Conservation (phyloP, 2,329 filamentous ascomycete species). For the Coniochaeta sp. region DNA sequence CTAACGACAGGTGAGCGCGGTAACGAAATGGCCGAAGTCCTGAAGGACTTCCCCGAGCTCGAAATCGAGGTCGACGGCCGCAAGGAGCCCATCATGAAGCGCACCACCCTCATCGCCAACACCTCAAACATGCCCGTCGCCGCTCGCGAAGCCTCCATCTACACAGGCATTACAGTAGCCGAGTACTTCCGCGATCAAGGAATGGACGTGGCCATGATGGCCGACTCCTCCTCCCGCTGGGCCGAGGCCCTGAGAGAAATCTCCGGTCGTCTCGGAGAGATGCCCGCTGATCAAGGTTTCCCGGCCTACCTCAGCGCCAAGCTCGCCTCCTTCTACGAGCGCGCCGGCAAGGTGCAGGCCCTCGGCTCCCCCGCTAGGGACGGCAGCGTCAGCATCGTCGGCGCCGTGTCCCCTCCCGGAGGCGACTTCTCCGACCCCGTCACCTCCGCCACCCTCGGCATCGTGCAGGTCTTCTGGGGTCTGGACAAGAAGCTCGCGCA, state of each 20-base stretch:
- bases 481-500: conserved; percentile 99
- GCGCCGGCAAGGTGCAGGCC: conserved; percentile 78
- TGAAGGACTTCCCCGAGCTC: conserved; percentile 99
- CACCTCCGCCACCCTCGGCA: conserved; percentile 86
- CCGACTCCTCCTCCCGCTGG: conserved; percentile 96
- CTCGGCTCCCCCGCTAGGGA: conserved; percentile 83
- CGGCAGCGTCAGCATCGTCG: conserved; percentile 95
- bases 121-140: conserved; percentile 99
- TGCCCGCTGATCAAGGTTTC: conserved; percentile 99
- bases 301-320: conserved; percentile 95
- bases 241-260: conserved; percentile 97
- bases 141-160: conserved; percentile 96
- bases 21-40: conserved; percentile 99
- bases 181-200: conserved; percentile 98
- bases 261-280: conserved; percentile 96
- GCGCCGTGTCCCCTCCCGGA: conserved; percentile 92
- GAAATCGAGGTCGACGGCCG: conserved; percentile 90
- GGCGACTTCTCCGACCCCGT: conserved; percentile 99
- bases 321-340: conserved; percentile 98
- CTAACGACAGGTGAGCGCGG: conserved; percentile 60
- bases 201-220: conserved; percentile 99
- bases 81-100: conserved; percentile 99
- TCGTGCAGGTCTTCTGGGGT: conserved; percentile 99
- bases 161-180: conserved; percentile 88
- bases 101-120: conserved; percentile 95